Evolutionary conservation across 768 basidiomycete genomes (phyloP).

Genomic region (Boletus sensibilis): DNA sequence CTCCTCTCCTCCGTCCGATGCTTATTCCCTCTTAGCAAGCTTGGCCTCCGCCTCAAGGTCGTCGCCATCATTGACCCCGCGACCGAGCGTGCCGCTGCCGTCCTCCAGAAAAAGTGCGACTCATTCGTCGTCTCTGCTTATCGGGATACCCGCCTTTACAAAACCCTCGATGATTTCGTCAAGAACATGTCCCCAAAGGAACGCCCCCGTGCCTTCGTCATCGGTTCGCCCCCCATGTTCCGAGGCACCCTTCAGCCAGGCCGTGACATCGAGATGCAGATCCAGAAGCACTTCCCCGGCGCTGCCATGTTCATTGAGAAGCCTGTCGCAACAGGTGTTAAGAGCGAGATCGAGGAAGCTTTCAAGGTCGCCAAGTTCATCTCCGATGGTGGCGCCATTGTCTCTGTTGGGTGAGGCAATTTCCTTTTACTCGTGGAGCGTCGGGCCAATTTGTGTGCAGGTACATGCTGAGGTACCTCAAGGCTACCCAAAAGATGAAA

Average conservation of each 20-base stretch:
- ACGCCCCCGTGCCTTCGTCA: conserved; percentile 77
- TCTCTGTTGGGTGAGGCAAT: conserved; percentile 77
- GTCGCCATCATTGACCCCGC: conserved; percentile 93
- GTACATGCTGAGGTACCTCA: conserved; percentile 92
- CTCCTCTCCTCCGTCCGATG: not conserved
- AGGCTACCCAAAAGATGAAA: conserved; percentile 96
- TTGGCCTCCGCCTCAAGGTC: conserved; percentile 94
- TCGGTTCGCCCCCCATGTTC: conserved; percentile 94
- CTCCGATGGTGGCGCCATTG: conserved; percentile 66
- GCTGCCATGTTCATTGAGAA: conserved; percentile 92
- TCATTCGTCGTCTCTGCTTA: conserved; percentile 95
- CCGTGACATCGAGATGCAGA: conserved; percentile 84
- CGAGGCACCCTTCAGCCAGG: conserved; percentile 74
- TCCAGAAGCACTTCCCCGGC: conserved; percentile 84
- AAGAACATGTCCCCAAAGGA: conserved; percentile 62
- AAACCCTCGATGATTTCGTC: conserved; percentile 82
- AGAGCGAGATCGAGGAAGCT: conserved; percentile 61
- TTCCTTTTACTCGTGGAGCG: not conserved
- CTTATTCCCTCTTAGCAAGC: conserved; percentile 58
- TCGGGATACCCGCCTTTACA: conserved; percentile 80
- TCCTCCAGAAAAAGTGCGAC: conserved; percentile 86
- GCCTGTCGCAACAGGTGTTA: conserved; percentile 81
- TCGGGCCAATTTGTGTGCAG: conserved; percentile 36
- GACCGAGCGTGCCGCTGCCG: conserved; percentile 72
- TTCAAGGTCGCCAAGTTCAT: conserved; percentile 75